phyloP scores from a whole-genome alignment of 805 yeast species.

The Clavispora carvajalis region DNA sequence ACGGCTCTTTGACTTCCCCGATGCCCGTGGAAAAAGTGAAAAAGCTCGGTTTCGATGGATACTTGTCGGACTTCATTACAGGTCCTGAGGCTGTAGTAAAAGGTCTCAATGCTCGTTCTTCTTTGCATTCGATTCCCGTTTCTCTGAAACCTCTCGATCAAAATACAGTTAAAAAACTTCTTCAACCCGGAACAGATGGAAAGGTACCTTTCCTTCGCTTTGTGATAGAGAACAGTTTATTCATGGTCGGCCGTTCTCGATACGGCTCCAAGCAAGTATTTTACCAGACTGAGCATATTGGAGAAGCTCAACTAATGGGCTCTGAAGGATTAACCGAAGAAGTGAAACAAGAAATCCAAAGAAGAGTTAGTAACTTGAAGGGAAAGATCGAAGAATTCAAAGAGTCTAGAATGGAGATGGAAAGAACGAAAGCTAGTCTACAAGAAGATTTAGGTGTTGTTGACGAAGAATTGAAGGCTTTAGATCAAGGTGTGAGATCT shows the following conservation, averaged over 20 bases:
- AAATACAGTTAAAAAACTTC: conserved; percentile 33
- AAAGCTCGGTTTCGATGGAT: conserved; percentile 73
- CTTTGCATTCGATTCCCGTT: conserved; percentile 58
- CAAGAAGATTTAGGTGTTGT: conserved; percentile 4
- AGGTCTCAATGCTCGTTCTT: conserved; percentile 58
- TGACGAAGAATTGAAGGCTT: conserved; percentile 7
- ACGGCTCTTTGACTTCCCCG: conserved; percentile 15
- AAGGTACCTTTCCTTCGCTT: conserved; percentile 48
- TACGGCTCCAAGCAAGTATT: conserved; percentile 59
- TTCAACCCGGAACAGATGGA: conserved; percentile 33
- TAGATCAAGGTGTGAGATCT: conserved; percentile 19
- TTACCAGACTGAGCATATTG: conserved; percentile 33
- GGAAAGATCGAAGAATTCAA: conserved; percentile 11
- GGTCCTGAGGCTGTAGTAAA: conserved; percentile 72
- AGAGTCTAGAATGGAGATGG: conserved; percentile 3
- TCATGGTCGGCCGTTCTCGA: conserved; percentile 48
- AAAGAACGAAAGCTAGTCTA: conserved; percentile 2
- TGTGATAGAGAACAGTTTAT: conserved; percentile 53
- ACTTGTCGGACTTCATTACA: conserved; percentile 57
- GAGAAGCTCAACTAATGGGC: conserved; percentile 26
- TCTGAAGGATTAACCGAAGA: conserved; percentile 27
- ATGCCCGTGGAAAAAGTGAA: conserved; percentile 30
- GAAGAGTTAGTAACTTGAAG: conserved; percentile 13
- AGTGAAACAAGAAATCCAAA: conserved; percentile 14
- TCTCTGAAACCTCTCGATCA: conserved; percentile 40